A percentile compares a stretch with the other conserved stretches of the same genome.
Conservation (phyloP, 495 filamentous ascomycete genomes). For the Penicillium paradoxum region DNA sequence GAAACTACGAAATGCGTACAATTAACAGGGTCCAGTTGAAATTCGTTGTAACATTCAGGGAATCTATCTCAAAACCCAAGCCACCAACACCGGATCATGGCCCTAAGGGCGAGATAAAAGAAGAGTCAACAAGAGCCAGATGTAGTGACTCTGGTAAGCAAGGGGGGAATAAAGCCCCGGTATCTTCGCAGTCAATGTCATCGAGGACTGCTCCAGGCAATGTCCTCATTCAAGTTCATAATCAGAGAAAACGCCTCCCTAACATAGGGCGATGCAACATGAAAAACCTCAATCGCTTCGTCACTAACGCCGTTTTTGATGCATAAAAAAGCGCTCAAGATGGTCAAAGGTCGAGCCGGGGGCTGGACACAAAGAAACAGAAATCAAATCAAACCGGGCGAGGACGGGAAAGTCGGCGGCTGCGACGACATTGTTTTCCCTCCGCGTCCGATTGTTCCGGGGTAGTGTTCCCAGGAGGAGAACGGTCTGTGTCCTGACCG, state of each 20-base stretch:
- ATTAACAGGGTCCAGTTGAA: not conserved
- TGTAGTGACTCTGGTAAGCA: not conserved
- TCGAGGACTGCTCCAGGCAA: slow-evolving; percentile 23
- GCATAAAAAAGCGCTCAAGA: slow-evolving; percentile 23
- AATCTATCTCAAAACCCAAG: not conserved
- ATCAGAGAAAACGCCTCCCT: slow-evolving; percentile 19
- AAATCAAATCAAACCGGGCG: slow-evolving; percentile 10
- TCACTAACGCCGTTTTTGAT: slow-evolving; percentile 22
- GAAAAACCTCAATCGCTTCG: slow-evolving; percentile 15
- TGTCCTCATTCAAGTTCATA: slow-evolving; percentile 14
- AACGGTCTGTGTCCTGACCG: slow-evolving; percentile 2
- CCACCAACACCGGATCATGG: not conserved
- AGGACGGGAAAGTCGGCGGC: slow-evolving; percentile 19
- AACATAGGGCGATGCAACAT: slow-evolving; percentile 13
- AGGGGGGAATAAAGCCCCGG: not conserved
- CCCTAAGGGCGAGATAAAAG: not conserved
- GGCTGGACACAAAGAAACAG: not conserved
- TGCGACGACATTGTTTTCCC: slow-evolving; percentile 15
- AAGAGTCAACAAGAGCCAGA: slow-evolving; percentile 3
- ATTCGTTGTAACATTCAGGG: not conserved
- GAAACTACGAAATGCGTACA: not conserved
- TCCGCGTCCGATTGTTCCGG: slow-evolving; percentile 10
- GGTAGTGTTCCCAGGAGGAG: not conserved
- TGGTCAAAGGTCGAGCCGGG: slow-evolving; percentile 1
- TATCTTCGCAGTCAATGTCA: slow-evolving; percentile 14